phyloP scores from a whole-genome alignment of 2,329 filamentous ascomycete genomes.

The Cercospora zeina region DNA sequence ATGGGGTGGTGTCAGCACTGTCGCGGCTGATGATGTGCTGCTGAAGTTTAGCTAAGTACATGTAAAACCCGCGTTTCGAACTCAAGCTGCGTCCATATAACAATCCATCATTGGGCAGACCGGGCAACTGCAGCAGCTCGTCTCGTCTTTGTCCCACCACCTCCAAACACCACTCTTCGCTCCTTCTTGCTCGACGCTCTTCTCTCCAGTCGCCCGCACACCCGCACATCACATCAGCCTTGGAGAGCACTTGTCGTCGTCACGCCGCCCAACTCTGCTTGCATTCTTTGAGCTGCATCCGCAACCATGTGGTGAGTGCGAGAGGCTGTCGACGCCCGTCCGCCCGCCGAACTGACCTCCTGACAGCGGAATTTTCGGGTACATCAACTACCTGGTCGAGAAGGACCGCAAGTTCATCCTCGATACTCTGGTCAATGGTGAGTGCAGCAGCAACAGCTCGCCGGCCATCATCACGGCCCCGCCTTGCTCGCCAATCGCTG shows the following conservation, averaged over 20 bases:
- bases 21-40: constrained; percentile 3
- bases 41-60: not conserved
- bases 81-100: constrained; percentile 5
- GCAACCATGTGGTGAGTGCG: constrained; percentile 18
- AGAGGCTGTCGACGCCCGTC: not conserved
- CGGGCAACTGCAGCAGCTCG: constrained; percentile 2
- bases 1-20: constrained; percentile 3
- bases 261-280: constrained; percentile 13
- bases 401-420: constrained; percentile 97
- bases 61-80: constrained; percentile 2
- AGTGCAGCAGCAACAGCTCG: constrained; percentile 42
- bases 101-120: constrained; percentile 6
- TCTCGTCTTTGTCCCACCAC: not conserved
- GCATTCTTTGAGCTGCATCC: constrained; percentile 16
- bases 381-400: constrained; percentile 99
- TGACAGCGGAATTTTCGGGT: constrained; percentile 78
- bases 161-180: not conserved
- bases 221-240: not conserved
- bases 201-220: not conserved
- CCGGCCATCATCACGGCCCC: constrained; percentile 20
- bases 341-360: constrained; percentile 1
- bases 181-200: too few species aligned
- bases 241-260: not conserved
- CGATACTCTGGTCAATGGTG: constrained; percentile 93
- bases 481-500: constrained; percentile 19